Percentiles rank a stretch among this genome's conserved stretches.
These are phyloP conservation scores for Globisporangium echinulatum DNA, from an alignment of 352 stramenopile genomes.

Conservation along the genomic window DNA sequence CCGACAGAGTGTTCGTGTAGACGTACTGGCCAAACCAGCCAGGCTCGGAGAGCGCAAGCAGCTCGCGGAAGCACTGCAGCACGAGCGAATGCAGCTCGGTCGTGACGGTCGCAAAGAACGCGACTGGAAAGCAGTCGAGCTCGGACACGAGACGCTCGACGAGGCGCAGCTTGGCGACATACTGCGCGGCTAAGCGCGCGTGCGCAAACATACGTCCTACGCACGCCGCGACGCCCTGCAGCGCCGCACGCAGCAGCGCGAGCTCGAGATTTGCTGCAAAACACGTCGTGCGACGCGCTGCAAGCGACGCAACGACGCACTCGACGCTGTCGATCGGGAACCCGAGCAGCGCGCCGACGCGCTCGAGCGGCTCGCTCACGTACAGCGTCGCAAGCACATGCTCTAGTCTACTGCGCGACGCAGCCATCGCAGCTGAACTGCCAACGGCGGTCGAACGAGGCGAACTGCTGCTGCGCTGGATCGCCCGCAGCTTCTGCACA, in stretches of 20 bases:
- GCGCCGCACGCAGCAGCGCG: conserved; percentile 35
- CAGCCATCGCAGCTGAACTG: conserved; percentile 10
- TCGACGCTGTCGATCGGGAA: conserved; percentile 3
- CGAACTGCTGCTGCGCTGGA: neutral
- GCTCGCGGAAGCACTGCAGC: conserved; percentile 1
- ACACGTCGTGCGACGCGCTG: conserved; percentile 19
- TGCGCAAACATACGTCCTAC: conserved; percentile 14
- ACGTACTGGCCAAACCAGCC: conserved; percentile 14
- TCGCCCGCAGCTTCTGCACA: conserved; percentile 7
- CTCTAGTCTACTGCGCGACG: conserved; percentile 13
- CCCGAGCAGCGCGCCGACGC: conserved; percentile 9
- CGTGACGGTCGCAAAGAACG: conserved; percentile 18
- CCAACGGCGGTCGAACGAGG: neutral
- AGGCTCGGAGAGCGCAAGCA: conserved; percentile 3
- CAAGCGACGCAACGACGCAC: conserved; percentile 13
- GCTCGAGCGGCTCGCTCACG: neutral
- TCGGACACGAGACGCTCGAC: conserved; percentile 36
- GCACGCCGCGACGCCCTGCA: conserved; percentile 19
- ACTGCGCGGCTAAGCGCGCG: conserved; percentile 10
- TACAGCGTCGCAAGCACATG: conserved; percentile 22
- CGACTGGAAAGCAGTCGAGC: conserved; percentile 34
- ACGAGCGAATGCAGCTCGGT: conserved; percentile 10
- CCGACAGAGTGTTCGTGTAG: neutral
- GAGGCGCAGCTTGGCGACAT: conserved; percentile 19
- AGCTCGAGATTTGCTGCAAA: conserved; percentile 42